Base-by-base conservation (phyloP, 805 yeast species). In the Schizosaccharomyces osmophilus region DNA sequence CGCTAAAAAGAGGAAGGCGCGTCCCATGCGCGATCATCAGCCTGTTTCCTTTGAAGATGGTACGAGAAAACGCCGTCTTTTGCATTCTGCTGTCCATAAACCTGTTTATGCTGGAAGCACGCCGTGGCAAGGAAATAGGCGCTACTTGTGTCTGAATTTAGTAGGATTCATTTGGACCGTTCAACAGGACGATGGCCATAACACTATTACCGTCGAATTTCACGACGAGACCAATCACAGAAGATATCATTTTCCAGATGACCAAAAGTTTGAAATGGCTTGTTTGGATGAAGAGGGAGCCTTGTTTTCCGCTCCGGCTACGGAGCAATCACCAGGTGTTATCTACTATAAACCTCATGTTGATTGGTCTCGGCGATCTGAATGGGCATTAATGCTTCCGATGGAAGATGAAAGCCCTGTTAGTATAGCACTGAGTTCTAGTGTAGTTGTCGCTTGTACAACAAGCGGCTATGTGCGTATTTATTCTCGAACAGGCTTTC, bases 101-200 rank as follows among this genome's bases (percentile, higher is more conserved):
- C 89, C 96, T 0, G 84, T 82, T 66, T 87, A 95, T 2, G 85
- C 87, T 0, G 97, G 97, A 1, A 79, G 84, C 5, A 90, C 97
- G 0, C 95, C 95, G 0, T 88, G 89, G 84, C 71, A 72, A 41
- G 72, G 73, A 61, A 79, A 81, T 61, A 79, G 90, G 70, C 76
- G 95, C 9, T 54, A 54, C 24, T 41, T 51, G 19, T 31, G 65
- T 24, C 24, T 65, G 51, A 64, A 62, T 17, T 41, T 64, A 19
- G 57, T 65, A 9, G 98, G 97, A 0, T 85, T 86, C 68, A 84
- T 82, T 0, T 85, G 94, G 80, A 76, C 87, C 0, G 93, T 86
- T 13, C 77, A 79, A 61, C 81, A 77, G 64, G 82, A 78, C 26
- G 60, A 31, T 3, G 73, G 73, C 1, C 78, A 81, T 65, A 79